Percentiles rank a stretch among this genome's conserved stretches.
phyloP scores from a whole-genome alignment of 306 rosid species.

The Pterocarpus macrocarpus region DNA sequence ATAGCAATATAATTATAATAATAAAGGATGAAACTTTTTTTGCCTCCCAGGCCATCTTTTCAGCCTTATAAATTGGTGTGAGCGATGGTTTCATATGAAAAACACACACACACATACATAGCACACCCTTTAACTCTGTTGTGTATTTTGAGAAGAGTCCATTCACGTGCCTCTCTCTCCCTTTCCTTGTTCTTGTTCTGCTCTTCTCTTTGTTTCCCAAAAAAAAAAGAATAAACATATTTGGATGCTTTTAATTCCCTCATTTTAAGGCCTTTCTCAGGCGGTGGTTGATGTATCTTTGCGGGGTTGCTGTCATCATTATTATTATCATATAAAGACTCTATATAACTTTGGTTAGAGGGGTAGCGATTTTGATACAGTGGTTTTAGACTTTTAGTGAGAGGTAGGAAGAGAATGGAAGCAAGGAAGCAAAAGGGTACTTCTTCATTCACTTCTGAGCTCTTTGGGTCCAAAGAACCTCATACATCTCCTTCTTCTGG shows the following conservation, averaged over 20 bases:
- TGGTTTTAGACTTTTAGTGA: not conserved
- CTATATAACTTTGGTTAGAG: not conserved
- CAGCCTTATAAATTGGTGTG: slow-evolving; percentile 56
- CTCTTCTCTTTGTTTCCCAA: slow-evolving; percentile 22
- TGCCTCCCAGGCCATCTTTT: slow-evolving; percentile 13
- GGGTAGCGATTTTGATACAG: slow-evolving; percentile 14
- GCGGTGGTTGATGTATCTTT: slow-evolving; percentile 49
- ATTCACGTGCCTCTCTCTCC: slow-evolving; percentile 63
- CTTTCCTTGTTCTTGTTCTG: not conserved
- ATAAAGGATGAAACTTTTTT: not conserved
- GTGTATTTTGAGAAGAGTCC: slow-evolving; percentile 16
- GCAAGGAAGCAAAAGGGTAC: slow-evolving; percentile 61
- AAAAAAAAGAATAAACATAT: not conserved
- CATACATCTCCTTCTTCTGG: slow-evolving; percentile 58
- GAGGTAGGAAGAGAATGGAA: slow-evolving; percentile 60
- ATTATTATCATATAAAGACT: not conserved
- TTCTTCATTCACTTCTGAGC: slow-evolving; percentile 67
- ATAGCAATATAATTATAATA: too few relatives aligned
- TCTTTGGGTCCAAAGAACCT: slow-evolving; percentile 65
- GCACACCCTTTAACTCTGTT: not conserved
- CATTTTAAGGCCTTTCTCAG: slow-evolving; percentile 27
- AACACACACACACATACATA: not conserved
- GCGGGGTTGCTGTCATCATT: not conserved
- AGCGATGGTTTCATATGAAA: slow-evolving; percentile 55
- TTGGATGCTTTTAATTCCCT: slow-evolving; percentile 34